These are phyloP conservation scores for Sarcocystis neurona DNA, from an alignment of 169 alveolate genomes.

Conservation along the genomic window DNA sequence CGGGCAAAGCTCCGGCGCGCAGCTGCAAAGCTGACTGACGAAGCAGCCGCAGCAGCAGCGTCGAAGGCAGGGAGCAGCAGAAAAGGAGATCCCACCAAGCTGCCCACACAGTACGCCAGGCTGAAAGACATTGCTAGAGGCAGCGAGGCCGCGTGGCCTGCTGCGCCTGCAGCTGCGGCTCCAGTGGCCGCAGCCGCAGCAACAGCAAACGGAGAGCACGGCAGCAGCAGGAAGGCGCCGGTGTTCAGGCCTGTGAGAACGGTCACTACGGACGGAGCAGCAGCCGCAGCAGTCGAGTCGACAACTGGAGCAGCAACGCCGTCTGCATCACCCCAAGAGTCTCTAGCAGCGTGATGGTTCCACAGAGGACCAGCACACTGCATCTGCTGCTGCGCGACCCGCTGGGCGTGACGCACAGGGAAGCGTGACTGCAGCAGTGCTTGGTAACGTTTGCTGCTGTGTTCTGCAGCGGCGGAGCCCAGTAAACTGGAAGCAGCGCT, in stretches of 20 bases:
- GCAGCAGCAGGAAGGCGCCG: not conserved
- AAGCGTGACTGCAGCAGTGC: too few species aligned
- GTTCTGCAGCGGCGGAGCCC: not conserved
- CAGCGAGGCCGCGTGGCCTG: not conserved
- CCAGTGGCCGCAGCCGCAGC: not conserved
- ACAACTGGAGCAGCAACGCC: constrained; percentile 47
- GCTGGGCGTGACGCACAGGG: constrained; percentile 9
- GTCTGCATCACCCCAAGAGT: constrained; percentile 43
- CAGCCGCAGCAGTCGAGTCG: too few species aligned
- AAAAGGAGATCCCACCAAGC: not conserved
- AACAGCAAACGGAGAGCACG: not conserved
- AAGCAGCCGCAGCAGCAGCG: not conserved
- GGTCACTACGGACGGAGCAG: too few species aligned
- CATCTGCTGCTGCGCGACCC: constrained; percentile 42
- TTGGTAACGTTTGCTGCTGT: constrained; percentile 1
- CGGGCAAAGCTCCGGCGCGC: not conserved
- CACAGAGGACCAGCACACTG: too few species aligned
- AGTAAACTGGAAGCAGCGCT: constrained; percentile 14
- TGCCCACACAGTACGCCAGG: not conserved
- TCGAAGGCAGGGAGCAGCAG: too few species aligned
- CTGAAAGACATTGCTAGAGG: not conserved
- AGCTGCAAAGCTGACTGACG: not conserved
- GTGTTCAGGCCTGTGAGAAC: not conserved
- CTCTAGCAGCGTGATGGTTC: too few species aligned
- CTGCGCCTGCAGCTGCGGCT: not conserved